Base-by-base conservation (phyloP, 352 stramenopile species). In the Pythium oligandrum region DNA sequence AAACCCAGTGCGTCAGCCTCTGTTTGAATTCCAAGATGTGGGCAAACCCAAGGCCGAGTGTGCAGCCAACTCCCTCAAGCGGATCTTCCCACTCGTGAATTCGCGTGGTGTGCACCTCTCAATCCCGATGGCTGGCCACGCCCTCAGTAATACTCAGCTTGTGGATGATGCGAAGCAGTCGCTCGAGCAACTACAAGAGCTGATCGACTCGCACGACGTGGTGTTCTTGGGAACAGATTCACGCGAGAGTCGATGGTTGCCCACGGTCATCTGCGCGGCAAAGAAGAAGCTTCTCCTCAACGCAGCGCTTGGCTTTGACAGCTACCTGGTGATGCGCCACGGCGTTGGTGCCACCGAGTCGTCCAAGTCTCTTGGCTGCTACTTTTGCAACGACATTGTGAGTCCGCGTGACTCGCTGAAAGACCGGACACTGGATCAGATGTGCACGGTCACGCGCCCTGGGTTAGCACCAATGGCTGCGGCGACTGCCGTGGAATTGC, bases 331-430 rank as follows among this genome's bases (percentile, higher is more conserved):
- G 11, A 98, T 99, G 90, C 88, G 96, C 3, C 97, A 99, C 73
- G 97, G 97, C 33, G 62, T 88, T 4, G 49, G 55, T 3, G 47
- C 49, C 0, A 51, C 59, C 3, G 33, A 30, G 32, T 60, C 48
- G 3, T 57, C 57, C 1, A 33, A 54, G 38, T 69, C 63, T 3
- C 70, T 99, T 3, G 96, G 96, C 4, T 99, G 97, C 65, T 99
- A 99, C 71, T 99, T 99, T 68, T 99, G 97, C 74, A 98, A 96
- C 55, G 97, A 99, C 71, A 90, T 99, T 32, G 96, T 99, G 17
- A 98, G 96, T 53, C 96, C 97, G 3, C 90, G 95, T 32, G 97
- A 99, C 66, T 99, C 96, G 31, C 83, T 96, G 30, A 95, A 90
- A 30, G 96, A 99, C 65, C 89, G 97, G 8, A 99, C 96, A 6